Evolutionary conservation across 2,329 filamentous ascomycete species (phyloP), one percentile per base, ranked within the genome.

Genomic region (Endoconidiophora polonica): DNA sequence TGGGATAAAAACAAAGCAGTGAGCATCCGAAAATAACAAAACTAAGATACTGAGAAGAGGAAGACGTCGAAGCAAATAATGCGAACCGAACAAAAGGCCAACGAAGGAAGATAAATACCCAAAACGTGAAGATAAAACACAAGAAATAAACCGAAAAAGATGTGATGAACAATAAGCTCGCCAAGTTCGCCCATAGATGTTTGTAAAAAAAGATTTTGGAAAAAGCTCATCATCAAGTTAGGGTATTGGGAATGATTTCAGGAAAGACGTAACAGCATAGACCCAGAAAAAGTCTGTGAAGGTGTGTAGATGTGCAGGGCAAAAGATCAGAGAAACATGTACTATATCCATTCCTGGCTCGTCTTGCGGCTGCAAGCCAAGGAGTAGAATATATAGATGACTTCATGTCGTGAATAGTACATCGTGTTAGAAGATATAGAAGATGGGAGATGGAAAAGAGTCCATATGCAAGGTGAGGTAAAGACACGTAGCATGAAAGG

Each of bases 181-280:
- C 39, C 44, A 47, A 42, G 37, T 20, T 23, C 18, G 26, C 26
- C 48, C 16, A 45, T 49, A 43, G 40, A 26, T 49, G 38, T 24
- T 42, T 26, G 29, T 22, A 18, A 39, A 45, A 18, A 41, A 46
- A 29, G 22, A 46, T 39, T 42, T 44, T 38, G 26, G 2, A 33
- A 10, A 33, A 33, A 33, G 26, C 26, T 33, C 26, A 33, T 33
- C 26, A 33, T 33, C 26, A 33, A 33, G 7, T 33, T 4, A 33
- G 43, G 42, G 26, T 50, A 41, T 46, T 44, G 44, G 42, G 24
- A 44, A 36, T 38, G 37, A 39, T 39, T 45, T 12, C 40, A 33
- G 24, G 20, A 41, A 33, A 26, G 42, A 41, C 42, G 41, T 46
- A 41, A 41, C 42, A 41, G 43, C 42, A 46, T 45, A 50, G 48